Base-by-base conservation (phyloP, 176 grass and related monocot genomes). In the Alloteropsis semialata region DNA sequence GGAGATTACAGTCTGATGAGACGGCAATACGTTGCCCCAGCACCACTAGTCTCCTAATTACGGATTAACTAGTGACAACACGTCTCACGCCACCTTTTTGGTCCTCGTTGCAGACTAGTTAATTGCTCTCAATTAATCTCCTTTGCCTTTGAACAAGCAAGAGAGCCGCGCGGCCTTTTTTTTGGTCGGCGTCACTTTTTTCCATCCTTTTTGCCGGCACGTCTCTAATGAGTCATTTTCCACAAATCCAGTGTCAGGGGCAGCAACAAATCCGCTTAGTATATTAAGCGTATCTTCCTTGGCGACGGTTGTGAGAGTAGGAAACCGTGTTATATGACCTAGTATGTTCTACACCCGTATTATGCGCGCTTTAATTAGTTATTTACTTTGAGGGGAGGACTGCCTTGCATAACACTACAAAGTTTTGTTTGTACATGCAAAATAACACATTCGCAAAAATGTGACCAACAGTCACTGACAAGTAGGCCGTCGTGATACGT, bases 141-240 rank as follows among this genome's bases (percentile, higher is more conserved):
- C 4, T 15, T 49, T 25, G 58, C 11, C 27, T 61, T 61, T 61
- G 16, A 49, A 30, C 43, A 50, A 32, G 55, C 55, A 57, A 57
- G n/a, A 12, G 54, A 61, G 58, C 28, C 14, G n/a, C n/a, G n/a
- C n/a, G n/a, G n/a, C n/a, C n/a, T n/a, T n/a, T n/a, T n/a, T 54
- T 75, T 75, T 75, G 72, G 72, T 75, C 33, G 72, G 33, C 22
- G 72, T 34, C 51, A 56, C 33, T 38, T 38, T 75, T 38, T 18
- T 10, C 24, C 22, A 57, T 17, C 6, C n/a, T 30, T 57, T 36
- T 56, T 21, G 11, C 6, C 5, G 13, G 67, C n/a, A 45, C 41
- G 41, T 45, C 70, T 51, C 34, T 29, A 29, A 19, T 60, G 74
- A 77, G 54, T 77, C 74, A 77, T 60, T 77, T 59, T 77, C 74